Conservation (phyloP, 345 rosid species). For the Linum tenue region DNA sequence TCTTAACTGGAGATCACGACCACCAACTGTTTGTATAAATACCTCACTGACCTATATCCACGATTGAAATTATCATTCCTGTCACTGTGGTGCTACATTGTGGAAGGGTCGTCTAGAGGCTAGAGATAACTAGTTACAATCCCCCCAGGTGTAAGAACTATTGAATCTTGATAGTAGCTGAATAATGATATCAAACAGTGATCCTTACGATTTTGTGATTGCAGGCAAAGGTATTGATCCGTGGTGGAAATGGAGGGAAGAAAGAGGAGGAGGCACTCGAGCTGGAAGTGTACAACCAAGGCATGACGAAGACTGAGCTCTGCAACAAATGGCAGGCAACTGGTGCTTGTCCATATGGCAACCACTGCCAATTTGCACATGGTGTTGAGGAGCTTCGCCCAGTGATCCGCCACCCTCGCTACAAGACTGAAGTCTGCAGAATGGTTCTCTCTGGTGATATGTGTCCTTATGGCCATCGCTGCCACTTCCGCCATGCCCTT, state of each 20-base stretch:
- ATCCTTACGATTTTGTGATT: neutral
- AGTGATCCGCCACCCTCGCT: slow-evolving; percentile 79
- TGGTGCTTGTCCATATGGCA: slow-evolving; percentile 69
- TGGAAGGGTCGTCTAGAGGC: neutral
- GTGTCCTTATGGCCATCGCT: slow-evolving; percentile 89
- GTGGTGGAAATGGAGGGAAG: slow-evolving; percentile 23
- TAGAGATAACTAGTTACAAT: neutral
- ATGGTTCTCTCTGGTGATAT: slow-evolving; percentile 56
- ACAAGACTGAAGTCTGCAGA: slow-evolving; percentile 77
- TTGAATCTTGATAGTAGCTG: neutral
- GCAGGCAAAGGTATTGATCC: slow-evolving; percentile 33
- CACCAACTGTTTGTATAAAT: neutral
- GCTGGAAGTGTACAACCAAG: slow-evolving; percentile 67
- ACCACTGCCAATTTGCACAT: slow-evolving; percentile 81
- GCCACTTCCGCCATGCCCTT: slow-evolving; percentile 91
- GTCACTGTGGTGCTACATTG: neutral
- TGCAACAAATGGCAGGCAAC: slow-evolving; percentile 98
- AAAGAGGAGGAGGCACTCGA: slow-evolving; percentile 46
- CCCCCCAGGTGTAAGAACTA: neutral
- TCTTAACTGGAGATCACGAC: neutral
- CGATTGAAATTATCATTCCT: neutral
- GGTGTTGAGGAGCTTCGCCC: slow-evolving; percentile 82
- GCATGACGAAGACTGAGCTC: slow-evolving; percentile 80
- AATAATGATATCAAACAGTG: neutral
- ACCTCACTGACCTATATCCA: neutral